Evolutionary conservation across 1,284 basidiomycete species (phyloP), one percentile per base, ranked within the genome.

Genomic region (Austroboletus niveus): DNA sequence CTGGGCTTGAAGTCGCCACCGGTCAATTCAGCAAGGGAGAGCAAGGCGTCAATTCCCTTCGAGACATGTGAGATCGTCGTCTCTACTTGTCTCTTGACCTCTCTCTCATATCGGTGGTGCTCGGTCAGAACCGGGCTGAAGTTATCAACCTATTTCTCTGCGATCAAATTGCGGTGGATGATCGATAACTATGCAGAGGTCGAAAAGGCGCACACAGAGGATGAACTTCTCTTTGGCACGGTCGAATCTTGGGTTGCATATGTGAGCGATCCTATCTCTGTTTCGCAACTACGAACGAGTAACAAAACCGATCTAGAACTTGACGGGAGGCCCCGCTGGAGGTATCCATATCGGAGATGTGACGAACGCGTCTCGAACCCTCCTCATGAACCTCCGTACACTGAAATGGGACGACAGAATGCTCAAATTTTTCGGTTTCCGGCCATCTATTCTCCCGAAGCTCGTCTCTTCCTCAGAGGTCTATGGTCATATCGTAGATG

Each of bases 81-180:
- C 29, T 27, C 31, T 41, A 8, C 9, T 55, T 9, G 6, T 12
- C 8, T 36, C n/a, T 17, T 20, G 17, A 8, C 14, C 49, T 43
- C 31, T 38, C 46, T 45, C 44, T 24, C n/a, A n/a, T 24, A 44
- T 44, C 30, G 10, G 42, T 42, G 2, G 17, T 41, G 9, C 41
- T 46, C 51, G 17, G 4, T 51, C 41, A 94, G 89, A 50, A 97
- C 93, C 42, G 94, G 94, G 35, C 79, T 97, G 39, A 90, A 90
- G n/a, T 75, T 98, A 20, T 96, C 93, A 20, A 98, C 95, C 0
- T 98, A 98, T 73, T 98, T 98, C 72, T 95, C 94, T 9, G 94
- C 90, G 4, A 88, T 96, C 72, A 99, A 98, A 75, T 78, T 98
- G 53, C 83, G 90, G 43, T 99, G 96, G 96, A 94, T 99, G 89